Conservation (phyloP, 345 rosid species). For the Gossypium stocksii region DNA sequence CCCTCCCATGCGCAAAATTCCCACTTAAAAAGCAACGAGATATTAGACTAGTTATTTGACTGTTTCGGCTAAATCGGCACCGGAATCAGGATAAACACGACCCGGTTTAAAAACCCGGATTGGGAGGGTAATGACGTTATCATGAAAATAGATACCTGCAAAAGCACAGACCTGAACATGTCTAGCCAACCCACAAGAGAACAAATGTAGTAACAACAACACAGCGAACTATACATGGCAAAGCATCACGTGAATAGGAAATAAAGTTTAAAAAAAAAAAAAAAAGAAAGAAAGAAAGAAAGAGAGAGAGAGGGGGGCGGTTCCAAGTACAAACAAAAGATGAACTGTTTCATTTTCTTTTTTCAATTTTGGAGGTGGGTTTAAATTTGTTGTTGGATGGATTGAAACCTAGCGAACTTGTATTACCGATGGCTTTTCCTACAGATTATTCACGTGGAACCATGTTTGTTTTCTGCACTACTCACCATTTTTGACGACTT, state of each 20-base stretch:
- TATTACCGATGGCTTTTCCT: constrained; percentile 29
- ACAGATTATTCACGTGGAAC: constrained; percentile 37
- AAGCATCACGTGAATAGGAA: constrained; percentile 64
- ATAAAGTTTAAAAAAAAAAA: constrained; percentile 18
- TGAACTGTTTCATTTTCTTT: background rate
- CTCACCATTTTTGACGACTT: background rate
- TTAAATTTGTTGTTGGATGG: constrained; percentile 5
- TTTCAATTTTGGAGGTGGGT: constrained; percentile 3
- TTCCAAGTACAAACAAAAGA: constrained; percentile 39
- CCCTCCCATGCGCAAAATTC: background rate
- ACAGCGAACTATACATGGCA: constrained; percentile 30
- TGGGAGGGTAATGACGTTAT: constrained; percentile 16
- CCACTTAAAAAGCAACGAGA: background rate
- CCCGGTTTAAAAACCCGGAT: background rate
- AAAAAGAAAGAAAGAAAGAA: background rate
- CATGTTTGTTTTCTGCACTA: constrained; percentile 1
- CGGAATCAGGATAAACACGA: background rate
- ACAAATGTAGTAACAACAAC: constrained; percentile 52
- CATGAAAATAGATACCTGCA: constrained; percentile 31
- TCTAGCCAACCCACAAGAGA: constrained; percentile 46
- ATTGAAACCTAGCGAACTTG: background rate
- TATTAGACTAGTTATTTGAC: background rate
- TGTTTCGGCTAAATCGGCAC: background rate
- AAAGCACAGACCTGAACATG: constrained; percentile 29
- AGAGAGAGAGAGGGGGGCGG: constrained; percentile 34